These are phyloP conservation scores for Discostella stelligeroides DNA, from an alignment of 108 stramenopile genomes.

Conservation along the genomic window DNA sequence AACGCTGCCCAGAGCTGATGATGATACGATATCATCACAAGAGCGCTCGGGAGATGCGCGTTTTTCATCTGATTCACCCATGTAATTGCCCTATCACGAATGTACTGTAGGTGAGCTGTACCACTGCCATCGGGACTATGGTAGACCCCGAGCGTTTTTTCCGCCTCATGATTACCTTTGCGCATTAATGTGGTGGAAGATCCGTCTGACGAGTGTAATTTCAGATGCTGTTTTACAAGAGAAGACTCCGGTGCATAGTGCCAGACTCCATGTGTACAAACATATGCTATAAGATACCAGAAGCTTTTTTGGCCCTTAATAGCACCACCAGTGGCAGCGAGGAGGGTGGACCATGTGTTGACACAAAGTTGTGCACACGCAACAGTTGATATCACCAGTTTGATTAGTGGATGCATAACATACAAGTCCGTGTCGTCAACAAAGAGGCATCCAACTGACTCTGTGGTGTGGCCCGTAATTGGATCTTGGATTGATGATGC, in stretches of 20 bases:
- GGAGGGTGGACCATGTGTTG: neutral
- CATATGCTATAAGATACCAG: too few relatives aligned
- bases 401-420: neutral
- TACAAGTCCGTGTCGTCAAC: neutral
- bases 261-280: neutral
- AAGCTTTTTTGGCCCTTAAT: neutral
- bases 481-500: neutral
- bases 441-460: neutral
- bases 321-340: neutral
- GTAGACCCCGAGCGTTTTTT: too few relatives aligned
- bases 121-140: too few relatives aligned
- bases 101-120: neutral
- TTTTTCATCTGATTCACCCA: neutral
- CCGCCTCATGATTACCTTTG: neutral
- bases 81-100: neutral
- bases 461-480: neutral
- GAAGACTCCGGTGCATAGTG: neutral
- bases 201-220: neutral
- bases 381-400: neutral
- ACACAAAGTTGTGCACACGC: neutral
- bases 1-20: constrained; percentile 1
- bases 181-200: neutral
- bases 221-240: neutral
- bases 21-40: too few relatives aligned
- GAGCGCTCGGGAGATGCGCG: too few relatives aligned